phyloP scores from a whole-genome alignment of 306 rosid genomes.

The Cucurbita moschata region DNA sequence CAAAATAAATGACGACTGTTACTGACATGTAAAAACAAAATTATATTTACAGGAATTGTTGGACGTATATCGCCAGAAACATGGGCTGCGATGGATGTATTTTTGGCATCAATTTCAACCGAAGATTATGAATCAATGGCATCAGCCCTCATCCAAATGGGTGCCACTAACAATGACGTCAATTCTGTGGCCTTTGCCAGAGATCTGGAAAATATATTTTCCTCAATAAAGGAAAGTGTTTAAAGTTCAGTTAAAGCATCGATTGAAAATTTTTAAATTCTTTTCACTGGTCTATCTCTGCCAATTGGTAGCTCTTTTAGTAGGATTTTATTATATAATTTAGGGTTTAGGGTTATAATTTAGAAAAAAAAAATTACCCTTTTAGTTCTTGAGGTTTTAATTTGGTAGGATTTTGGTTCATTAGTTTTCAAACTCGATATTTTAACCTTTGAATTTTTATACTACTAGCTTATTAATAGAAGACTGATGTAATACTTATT shows the following conservation, averaged over 20 bases:
- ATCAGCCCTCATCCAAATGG: conserved; percentile 89
- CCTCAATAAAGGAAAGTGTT: conserved; percentile 62
- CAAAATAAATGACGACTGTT: background rate
- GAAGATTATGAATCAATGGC: conserved; percentile 93
- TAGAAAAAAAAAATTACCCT: no score
- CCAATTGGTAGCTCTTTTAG: background rate
- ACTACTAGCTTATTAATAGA: no score
- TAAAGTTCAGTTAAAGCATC: background rate
- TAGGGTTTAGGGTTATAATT: no score
- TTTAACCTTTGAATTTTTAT: no score
- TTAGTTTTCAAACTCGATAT: no score
- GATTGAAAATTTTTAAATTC: background rate
- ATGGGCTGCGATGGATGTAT: conserved; percentile 93
- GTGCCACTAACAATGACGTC: conserved; percentile 64
- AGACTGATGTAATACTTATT: no score
- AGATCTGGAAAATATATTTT: conserved; percentile 74
- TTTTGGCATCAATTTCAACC: conserved; percentile 67
- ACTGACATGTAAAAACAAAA: background rate
- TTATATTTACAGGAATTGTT: conserved; percentile 56
- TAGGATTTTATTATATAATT: background rate
- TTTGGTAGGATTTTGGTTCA: no score
- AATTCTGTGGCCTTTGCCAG: conserved; percentile 58
- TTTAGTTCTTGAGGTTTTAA: no score
- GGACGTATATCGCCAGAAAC: conserved; percentile 86
- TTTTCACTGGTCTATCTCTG: background rate